These are phyloP conservation scores for Daedaleopsis nitida DNA, from an alignment of 768 basidiomycete genomes.

Conservation along the genomic window DNA sequence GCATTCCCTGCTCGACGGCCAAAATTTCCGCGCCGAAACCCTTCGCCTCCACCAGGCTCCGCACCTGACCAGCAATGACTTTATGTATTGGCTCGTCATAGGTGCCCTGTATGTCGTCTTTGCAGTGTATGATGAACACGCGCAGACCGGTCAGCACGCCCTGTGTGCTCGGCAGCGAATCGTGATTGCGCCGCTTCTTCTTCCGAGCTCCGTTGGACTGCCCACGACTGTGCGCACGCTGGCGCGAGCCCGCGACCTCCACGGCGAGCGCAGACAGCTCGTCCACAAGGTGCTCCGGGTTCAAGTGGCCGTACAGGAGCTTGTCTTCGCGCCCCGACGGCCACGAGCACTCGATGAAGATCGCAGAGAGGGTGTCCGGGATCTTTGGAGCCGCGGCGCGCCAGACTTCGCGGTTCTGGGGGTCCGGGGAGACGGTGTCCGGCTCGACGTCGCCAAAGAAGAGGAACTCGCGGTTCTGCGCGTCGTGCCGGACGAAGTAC, in stretches of 20 bases:
- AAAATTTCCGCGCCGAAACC: constrained; percentile 73
- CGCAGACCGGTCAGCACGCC: constrained; percentile 59
- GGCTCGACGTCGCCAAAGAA: constrained; percentile 97
- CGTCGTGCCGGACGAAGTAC: constrained; percentile 79
- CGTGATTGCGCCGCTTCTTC: constrained; percentile 38
- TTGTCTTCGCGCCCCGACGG: constrained; percentile 69
- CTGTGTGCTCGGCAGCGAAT: constrained; percentile 42
- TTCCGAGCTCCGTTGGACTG: constrained; percentile 31
- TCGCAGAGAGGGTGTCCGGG: constrained; percentile 62
- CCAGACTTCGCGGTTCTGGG: constrained; percentile 77
- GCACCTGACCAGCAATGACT: constrained; percentile 75
- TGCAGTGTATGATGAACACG: constrained; percentile 88
- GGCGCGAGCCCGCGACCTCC: constrained; percentile 60
- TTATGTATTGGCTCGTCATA: constrained; percentile 56
- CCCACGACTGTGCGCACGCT: constrained; percentile 1
- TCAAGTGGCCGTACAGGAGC: constrained; percentile 83
- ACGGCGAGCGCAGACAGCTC: constrained; percentile 73
- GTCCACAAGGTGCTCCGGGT: constrained; percentile 72
- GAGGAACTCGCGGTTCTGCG: constrained; percentile 68
- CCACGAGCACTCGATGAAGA: constrained; percentile 97
- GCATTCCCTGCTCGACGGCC: constrained; percentile 78
- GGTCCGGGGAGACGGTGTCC: constrained; percentile 64
- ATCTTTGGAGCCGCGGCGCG: constrained; percentile 77
- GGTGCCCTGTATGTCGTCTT: constrained; percentile 62
- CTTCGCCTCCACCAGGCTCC: constrained; percentile 56